Percentiles rank a stretch among this genome's conserved stretches.
These are phyloP conservation scores for Sclerotinia sclerotiorum DNA, from an alignment of 2,329 filamentous ascomycete species.

Conservation along the genomic window DNA sequence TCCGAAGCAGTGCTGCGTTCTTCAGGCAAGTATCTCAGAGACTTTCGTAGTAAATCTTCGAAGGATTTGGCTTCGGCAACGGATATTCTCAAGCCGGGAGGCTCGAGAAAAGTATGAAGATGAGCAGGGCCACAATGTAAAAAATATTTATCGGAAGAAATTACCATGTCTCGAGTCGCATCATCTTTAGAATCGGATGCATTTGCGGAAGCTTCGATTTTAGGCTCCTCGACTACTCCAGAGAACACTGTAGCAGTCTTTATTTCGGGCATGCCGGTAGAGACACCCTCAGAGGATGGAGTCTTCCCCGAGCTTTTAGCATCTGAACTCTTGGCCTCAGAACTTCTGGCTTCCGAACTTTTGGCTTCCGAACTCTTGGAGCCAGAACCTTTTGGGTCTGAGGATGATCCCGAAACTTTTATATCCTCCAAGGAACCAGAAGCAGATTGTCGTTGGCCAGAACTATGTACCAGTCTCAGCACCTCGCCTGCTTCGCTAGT, in stretches of 20 bases:
- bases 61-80: constrained; percentile 24
- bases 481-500: constrained; percentile 28
- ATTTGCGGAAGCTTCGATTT: neutral
- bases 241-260: neutral
- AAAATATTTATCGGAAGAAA: neutral
- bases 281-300: constrained; percentile 29
- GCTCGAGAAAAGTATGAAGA: constrained; percentile 26
- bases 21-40: constrained; percentile 28
- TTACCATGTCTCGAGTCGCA: too few relatives aligned
- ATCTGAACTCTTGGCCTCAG: neutral
- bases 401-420: constrained; percentile 10
- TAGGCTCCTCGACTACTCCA: neutral
- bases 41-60: constrained; percentile 26
- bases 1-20: constrained; percentile 22
- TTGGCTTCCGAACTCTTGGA: neutral
- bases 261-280: neutral
- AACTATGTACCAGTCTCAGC: constrained; percentile 16
- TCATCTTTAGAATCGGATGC: neutral
- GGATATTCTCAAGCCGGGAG: constrained; percentile 24
- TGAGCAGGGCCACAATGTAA: neutral
- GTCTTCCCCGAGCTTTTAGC: constrained; percentile 25
- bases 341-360: neutral
- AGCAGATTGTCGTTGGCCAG: neutral
- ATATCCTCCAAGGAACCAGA: neutral
- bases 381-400: neutral